Evolutionary conservation across 345 rosid species (phyloP).

Genomic region (Salix exigua): DNA sequence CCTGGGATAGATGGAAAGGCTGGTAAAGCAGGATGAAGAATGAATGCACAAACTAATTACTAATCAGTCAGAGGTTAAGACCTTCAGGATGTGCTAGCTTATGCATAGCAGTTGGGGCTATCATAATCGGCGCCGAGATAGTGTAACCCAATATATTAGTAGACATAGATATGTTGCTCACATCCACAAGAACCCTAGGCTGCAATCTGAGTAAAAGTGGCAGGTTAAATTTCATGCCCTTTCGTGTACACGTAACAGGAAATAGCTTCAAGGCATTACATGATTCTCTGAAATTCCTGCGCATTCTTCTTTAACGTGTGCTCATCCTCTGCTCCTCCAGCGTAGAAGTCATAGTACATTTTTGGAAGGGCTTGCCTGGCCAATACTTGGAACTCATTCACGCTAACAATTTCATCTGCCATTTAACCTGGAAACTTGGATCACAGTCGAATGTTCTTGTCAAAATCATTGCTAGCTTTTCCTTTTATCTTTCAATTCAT

Average conservation of each 20-base stretch:
- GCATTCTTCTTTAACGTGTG: slow-evolving; percentile 59
- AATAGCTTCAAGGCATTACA: slow-evolving; percentile 27
- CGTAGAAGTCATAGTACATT: slow-evolving; percentile 66
- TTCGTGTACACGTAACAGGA: too few relatives aligned
- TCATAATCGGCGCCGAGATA: slow-evolving; percentile 62
- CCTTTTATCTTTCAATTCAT: too few relatives aligned
- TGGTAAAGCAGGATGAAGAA: not conserved
- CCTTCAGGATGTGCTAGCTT: slow-evolving; percentile 75
- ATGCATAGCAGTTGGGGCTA: slow-evolving; percentile 83
- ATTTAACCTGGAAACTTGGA: slow-evolving; percentile 28
- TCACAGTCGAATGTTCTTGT: too few relatives aligned
- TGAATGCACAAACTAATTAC: not conserved
- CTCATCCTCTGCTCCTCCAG: slow-evolving; percentile 81
- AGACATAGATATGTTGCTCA: slow-evolving; percentile 52
- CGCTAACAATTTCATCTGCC: slow-evolving; percentile 60
- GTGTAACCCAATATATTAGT: slow-evolving; percentile 51
- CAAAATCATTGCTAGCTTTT: too few relatives aligned
- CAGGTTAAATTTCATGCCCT: too few relatives aligned
- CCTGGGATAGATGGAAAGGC: slow-evolving; percentile 42
- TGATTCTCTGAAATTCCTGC: slow-evolving; percentile 64
- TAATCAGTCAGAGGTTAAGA: slow-evolving; percentile 13
- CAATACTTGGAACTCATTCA: slow-evolving; percentile 67
- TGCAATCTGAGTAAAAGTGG: slow-evolving; percentile 45
- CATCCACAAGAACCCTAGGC: slow-evolving; percentile 71
- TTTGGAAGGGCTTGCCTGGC: slow-evolving; percentile 72